Evolutionary conservation across 257 asterid genomes (phyloP).

Genomic region (Henckelia pumila): DNA sequence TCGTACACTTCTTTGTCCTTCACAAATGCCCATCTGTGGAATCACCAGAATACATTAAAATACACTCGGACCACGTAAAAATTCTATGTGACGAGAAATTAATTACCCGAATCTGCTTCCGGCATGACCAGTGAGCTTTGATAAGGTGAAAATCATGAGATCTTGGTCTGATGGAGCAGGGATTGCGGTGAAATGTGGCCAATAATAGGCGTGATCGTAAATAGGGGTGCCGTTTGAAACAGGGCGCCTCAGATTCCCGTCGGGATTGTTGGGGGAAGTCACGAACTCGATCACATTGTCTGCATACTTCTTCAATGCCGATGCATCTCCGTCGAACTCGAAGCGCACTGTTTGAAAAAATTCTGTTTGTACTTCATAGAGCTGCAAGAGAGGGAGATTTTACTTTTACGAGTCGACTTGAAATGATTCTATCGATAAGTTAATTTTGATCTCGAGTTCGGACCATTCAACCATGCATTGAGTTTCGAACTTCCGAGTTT

Average conservation of each 20-base stretch:
- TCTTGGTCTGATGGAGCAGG: slow-evolving; percentile 66
- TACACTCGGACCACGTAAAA: too few relatives aligned
- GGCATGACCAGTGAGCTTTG: slow-evolving; percentile 86
- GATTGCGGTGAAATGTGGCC: slow-evolving; percentile 78
- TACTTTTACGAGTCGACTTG: too few relatives aligned
- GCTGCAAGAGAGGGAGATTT: too few relatives aligned
- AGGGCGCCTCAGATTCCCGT: slow-evolving; percentile 45
- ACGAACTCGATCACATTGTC: slow-evolving; percentile 59
- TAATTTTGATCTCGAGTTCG: too few relatives aligned
- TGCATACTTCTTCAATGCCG: slow-evolving; percentile 31
- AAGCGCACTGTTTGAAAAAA: slow-evolving; percentile 42
- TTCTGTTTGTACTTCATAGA: slow-evolving; percentile 47
- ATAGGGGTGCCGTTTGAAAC: slow-evolving; percentile 41
- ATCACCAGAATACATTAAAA: not conserved
- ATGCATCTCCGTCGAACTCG: slow-evolving; percentile 50
- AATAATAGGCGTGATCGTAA: slow-evolving; percentile 71
- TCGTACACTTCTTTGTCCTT: slow-evolving; percentile 46
- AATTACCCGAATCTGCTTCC: slow-evolving; percentile 87
- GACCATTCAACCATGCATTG: too few relatives aligned
- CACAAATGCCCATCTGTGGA: slow-evolving; percentile 67
- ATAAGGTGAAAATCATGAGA: slow-evolving; percentile 61
- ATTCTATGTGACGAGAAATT: too few relatives aligned
- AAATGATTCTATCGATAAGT: too few relatives aligned
- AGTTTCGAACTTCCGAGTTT: too few relatives aligned
- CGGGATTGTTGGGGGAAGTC: slow-evolving; percentile 81